phyloP scores from a whole-genome alignment of 257 asterid species.

The Ballota nigra region DNA sequence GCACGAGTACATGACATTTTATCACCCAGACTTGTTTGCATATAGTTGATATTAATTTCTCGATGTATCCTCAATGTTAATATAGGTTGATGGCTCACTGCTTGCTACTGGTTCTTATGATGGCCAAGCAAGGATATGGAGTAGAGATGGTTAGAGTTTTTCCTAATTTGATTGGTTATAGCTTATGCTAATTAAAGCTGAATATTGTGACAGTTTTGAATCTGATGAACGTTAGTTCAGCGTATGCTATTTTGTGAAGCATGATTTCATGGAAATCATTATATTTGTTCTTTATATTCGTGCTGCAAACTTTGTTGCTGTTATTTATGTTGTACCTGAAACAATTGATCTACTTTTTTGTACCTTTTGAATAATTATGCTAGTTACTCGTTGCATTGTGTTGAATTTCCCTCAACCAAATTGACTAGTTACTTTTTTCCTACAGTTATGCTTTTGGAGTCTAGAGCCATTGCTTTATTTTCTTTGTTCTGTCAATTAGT shows the following conservation, averaged over 20 bases:
- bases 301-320: constrained; percentile 11
- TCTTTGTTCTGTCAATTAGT: not conserved
- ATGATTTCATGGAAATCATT: not conserved
- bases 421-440: not conserved
- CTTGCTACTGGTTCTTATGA: constrained; percentile 99
- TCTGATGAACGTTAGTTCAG: constrained; percentile 10
- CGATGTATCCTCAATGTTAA: too few species aligned
- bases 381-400: not conserved
- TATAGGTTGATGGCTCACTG: constrained; percentile 82
- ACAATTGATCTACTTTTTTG: not conserved
- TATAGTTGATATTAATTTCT: too few species aligned
- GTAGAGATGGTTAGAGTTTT: constrained; percentile 67
- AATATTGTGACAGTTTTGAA: not conserved
- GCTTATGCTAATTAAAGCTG: constrained; percentile 3
- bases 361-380: not conserved
- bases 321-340: constrained; percentile 3
- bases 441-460: not conserved
- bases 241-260: constrained; percentile 7
- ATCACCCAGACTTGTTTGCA: too few species aligned
- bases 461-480: not conserved
- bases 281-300: not conserved
- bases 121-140: constrained; percentile 99
- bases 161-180: constrained; percentile 16
- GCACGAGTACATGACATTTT: too few species aligned
- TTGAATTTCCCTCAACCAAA: too few species aligned